These are phyloP conservation scores for Volvariella surrecta DNA, from an alignment of 1,284 basidiomycete species.

Conservation along the genomic window DNA sequence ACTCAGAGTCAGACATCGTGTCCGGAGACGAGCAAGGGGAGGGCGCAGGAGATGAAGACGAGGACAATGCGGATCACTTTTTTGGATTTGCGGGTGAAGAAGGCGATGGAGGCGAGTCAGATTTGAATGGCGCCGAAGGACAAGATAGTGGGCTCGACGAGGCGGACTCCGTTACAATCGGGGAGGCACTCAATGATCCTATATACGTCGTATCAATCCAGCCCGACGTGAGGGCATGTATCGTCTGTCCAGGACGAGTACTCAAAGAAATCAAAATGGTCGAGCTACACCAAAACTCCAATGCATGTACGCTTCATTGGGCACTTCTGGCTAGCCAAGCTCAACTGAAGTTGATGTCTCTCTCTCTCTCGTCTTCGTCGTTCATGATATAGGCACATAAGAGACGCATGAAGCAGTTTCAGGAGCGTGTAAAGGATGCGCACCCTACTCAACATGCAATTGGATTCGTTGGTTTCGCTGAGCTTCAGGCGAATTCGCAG, in stretches of 20 bases:
- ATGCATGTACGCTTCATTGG: constrained; percentile 42
- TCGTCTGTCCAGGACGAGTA: constrained; percentile 67
- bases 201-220: constrained; percentile 51
- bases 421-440: constrained; percentile 25
- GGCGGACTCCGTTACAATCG: constrained; percentile 39
- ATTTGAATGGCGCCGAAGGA: constrained; percentile 8
- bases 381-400: constrained; percentile 43
- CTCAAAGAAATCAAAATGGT: constrained; percentile 61
- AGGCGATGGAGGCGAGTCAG: constrained; percentile 18
- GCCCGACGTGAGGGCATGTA: constrained; percentile 48
- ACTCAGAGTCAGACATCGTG: constrained; percentile 44
- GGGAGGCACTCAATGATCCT: constrained; percentile 54
- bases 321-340: not conserved
- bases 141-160: constrained; percentile 18
- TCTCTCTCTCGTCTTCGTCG: constrained; percentile 1
- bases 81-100: constrained; percentile 19
- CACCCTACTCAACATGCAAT: constrained; percentile 38
- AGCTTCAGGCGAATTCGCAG: constrained; percentile 17
- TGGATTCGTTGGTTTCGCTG: constrained; percentile 25
- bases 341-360: constrained; percentile 13
- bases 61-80: constrained; percentile 15
- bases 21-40: constrained; percentile 18
- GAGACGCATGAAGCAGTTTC: constrained; percentile 48
- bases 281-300: constrained; percentile 53
- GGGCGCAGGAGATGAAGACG: constrained; percentile 18